phyloP scores from a whole-genome alignment of 2,329 filamentous ascomycete genomes.

The Hysterium pulicare region DNA sequence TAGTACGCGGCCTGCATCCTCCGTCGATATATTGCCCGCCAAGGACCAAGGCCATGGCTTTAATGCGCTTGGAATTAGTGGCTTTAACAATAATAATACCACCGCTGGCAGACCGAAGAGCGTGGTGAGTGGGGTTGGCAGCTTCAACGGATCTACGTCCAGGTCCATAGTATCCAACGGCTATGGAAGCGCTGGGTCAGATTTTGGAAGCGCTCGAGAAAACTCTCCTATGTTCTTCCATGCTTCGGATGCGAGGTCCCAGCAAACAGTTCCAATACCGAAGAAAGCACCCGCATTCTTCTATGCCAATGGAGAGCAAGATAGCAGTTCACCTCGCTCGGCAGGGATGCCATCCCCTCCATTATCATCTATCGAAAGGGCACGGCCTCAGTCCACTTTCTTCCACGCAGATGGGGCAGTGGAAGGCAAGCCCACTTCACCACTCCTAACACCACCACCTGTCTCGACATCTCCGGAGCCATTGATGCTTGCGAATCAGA shows the following conservation, averaged over 20 bases:
- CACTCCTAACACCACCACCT: conserved; percentile 31
- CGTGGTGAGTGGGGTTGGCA: conserved; percentile 26
- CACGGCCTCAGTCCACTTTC: conserved; percentile 55
- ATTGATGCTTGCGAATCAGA: conserved; percentile 13
- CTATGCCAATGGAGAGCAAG: conserved; percentile 50
- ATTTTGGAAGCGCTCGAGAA: conserved; percentile 21
- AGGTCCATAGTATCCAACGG: conserved; percentile 23
- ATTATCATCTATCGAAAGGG: conserved; percentile 25
- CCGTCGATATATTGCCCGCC: conserved; percentile 25
- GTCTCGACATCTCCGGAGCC: conserved; percentile 25
- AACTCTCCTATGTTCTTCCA: conserved; percentile 79
- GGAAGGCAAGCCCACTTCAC: conserved; percentile 37
- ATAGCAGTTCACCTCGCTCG: conserved; percentile 21
- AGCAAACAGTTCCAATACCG: conserved; percentile 26
- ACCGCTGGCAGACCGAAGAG: conserved; percentile 35
- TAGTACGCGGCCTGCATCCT: conserved; percentile 31
- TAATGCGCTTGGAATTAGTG: conserved; percentile 20
- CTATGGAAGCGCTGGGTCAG: conserved; percentile 25
- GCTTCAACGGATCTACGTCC: conserved; percentile 18
- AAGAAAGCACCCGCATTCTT: conserved; percentile 50
- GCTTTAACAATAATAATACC: conserved; percentile 12
- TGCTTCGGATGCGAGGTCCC: conserved; percentile 65
- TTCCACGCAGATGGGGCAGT: conserved; percentile 63
- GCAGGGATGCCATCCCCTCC: conserved; percentile 32
- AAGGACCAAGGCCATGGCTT: conserved; percentile 25